Conservation (phyloP, 805 yeast genomes). For the Wickerhamiella brachini region DNA sequence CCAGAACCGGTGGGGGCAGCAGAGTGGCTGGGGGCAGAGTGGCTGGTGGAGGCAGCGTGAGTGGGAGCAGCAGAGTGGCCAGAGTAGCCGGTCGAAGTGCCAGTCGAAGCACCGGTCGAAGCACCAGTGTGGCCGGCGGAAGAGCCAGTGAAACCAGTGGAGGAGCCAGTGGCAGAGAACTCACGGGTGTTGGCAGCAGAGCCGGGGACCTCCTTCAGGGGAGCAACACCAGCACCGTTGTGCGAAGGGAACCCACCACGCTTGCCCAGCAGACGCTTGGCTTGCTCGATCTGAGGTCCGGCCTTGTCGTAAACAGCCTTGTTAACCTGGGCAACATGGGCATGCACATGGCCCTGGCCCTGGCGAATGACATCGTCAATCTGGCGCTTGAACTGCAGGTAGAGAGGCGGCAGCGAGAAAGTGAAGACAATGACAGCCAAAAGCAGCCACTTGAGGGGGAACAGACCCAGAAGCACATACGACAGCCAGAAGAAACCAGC, state of each 20-base stretch:
- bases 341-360: slow-evolving; percentile 17
- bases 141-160: slow-evolving; percentile 14
- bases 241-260: slow-evolving; percentile 25
- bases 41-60: slow-evolving; percentile 2
- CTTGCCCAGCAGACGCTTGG: slow-evolving; percentile 20
- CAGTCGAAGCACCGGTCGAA: slow-evolving; percentile 2
- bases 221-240: slow-evolving; percentile 7
- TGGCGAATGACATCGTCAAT: slow-evolving; percentile 38
- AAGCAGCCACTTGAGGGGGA: slow-evolving; percentile 57
- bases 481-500: slow-evolving; percentile 61
- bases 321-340: slow-evolving; percentile 15
- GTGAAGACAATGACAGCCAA: slow-evolving; percentile 43
- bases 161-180: neutral
- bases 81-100: slow-evolving; percentile 3
- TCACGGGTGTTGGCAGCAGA: slow-evolving; percentile 16
- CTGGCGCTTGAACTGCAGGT: slow-evolving; percentile 60
- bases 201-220: slow-evolving; percentile 16
- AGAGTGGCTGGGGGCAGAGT: slow-evolving; percentile 4
- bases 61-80: slow-evolving; percentile 7
- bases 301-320: slow-evolving; percentile 20
- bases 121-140: neutral
- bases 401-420: slow-evolving; percentile 65
- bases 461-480: slow-evolving; percentile 59
- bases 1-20: slow-evolving; percentile 1
- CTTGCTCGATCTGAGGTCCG: slow-evolving; percentile 26